Conservation (phyloP, 345 rosid species). For the Acer campestre region DNA sequence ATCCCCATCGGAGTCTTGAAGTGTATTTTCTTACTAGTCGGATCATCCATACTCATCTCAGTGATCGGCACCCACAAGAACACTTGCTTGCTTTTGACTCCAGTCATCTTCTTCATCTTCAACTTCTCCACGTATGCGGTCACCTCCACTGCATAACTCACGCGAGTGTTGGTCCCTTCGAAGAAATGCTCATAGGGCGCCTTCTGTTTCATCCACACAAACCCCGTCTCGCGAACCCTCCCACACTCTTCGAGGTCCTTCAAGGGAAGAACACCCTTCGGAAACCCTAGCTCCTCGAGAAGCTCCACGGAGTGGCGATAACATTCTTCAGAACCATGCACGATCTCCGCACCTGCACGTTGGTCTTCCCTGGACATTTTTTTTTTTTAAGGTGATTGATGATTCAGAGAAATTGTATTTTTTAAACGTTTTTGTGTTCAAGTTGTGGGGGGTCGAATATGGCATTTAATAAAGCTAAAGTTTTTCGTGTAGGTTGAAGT, state of each 20-base stretch:
- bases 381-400: too few relatives aligned
- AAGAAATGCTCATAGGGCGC: conserved; percentile 84
- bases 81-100: conserved; percentile 85
- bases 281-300: conserved; percentile 85
- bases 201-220: conserved; percentile 88
- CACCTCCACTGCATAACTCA: conserved; percentile 70
- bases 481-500: conserved; percentile 27
- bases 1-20: conserved; percentile 95
- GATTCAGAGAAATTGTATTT: too few relatives aligned
- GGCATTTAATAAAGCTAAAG: too few relatives aligned
- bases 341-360: conserved; percentile 76
- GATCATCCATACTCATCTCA: conserved; percentile 76
- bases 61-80: conserved; percentile 83
- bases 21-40: conserved; percentile 47
- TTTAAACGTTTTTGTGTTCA: not conserved
- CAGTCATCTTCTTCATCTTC: conserved; percentile 92
- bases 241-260: conserved; percentile 89
- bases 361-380: conserved; percentile 28
- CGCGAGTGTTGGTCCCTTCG: conserved; percentile 53
- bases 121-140: conserved; percentile 78
- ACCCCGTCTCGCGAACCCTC: conserved; percentile 74
- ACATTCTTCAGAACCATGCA: conserved; percentile 72
- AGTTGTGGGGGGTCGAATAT: not conserved
- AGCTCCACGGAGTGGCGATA: conserved; percentile 62
- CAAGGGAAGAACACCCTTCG: conserved; percentile 82